Conservation (phyloP, 345 rosid genomes). For the Cardiospermum halicacabum region DNA sequence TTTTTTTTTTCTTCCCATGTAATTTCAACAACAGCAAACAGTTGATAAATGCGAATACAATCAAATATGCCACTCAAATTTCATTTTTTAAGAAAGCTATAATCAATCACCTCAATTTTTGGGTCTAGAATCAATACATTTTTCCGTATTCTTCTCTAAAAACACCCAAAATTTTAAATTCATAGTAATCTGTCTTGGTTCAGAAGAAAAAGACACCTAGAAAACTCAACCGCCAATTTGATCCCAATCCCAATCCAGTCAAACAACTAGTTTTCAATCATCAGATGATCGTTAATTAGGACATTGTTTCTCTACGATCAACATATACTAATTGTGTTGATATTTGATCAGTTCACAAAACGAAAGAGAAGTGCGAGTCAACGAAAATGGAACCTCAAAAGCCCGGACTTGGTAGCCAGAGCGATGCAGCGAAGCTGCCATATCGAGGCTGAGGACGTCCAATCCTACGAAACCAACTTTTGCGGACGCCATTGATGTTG, state of each 20-base stretch:
- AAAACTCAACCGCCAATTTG: too few species aligned
- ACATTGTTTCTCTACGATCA: too few species aligned
- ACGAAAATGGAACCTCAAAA: conserved; percentile 44
- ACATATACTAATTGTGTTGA: too few species aligned
- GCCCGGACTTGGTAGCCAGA: conserved; percentile 69
- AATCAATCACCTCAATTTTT: too few species aligned
- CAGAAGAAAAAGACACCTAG: too few species aligned
- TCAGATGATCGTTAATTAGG: too few species aligned
- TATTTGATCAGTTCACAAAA: neutral
- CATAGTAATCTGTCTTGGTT: too few species aligned
- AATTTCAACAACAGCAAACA: neutral
- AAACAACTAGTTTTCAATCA: too few species aligned
- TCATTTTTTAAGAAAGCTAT: neutral
- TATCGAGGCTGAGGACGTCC: conserved; percentile 56
- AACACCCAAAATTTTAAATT: too few species aligned
- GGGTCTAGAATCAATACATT: neutral
- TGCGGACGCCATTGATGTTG: neutral
- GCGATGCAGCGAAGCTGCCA: conserved; percentile 65
- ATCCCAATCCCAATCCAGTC: too few species aligned
- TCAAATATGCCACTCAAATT: neutral
- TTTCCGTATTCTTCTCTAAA: neutral
- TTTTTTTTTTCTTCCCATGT: too few species aligned
- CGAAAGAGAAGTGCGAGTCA: neutral
- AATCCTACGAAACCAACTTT: conserved; percentile 69
- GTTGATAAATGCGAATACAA: neutral